Evolutionary conservation across 176 grass and related monocot genomes (phyloP).

Genomic region (Triticum dicoccoides): DNA sequence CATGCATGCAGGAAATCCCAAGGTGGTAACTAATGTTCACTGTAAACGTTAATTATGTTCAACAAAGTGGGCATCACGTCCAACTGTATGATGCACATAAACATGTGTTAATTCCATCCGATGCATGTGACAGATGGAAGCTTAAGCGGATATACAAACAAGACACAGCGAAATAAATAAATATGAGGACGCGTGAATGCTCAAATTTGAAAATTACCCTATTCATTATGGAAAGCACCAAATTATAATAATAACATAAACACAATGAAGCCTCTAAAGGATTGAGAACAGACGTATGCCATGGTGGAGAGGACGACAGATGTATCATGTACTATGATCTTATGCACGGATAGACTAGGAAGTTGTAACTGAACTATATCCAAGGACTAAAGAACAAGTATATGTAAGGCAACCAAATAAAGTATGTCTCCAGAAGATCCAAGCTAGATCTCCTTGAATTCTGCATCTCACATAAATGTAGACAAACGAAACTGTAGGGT

Average conservation of each 20-base stretch:
- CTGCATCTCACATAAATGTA: constrained; percentile 28
- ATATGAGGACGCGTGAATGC: background rate
- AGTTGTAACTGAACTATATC: constrained; percentile 30
- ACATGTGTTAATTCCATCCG: background rate
- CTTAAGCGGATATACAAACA: background rate
- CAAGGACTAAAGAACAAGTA: constrained; percentile 38
- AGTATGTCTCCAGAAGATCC: constrained; percentile 35
- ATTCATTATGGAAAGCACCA: background rate
- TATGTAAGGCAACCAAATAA: constrained; percentile 10
- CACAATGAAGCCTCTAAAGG: background rate
- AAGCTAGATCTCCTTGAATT: constrained; percentile 54
- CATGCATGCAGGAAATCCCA: constrained; percentile 17
- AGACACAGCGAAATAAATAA: background rate
- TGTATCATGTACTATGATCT: constrained; percentile 47
- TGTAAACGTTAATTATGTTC: background rate
- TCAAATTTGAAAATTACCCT: too few species aligned
- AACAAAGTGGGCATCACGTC: constrained; percentile 1
- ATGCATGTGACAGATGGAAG: background rate
- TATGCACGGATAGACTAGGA: constrained; percentile 17
- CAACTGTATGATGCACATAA: background rate
- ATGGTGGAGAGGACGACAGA: background rate
- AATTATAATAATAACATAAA: background rate
- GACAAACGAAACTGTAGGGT: constrained; percentile 10
- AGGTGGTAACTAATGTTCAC: constrained; percentile 8
- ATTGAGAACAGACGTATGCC: background rate